These are phyloP conservation scores for Hanseniaspora singularis DNA, from an alignment of 805 yeast species.

Conservation along the genomic window DNA sequence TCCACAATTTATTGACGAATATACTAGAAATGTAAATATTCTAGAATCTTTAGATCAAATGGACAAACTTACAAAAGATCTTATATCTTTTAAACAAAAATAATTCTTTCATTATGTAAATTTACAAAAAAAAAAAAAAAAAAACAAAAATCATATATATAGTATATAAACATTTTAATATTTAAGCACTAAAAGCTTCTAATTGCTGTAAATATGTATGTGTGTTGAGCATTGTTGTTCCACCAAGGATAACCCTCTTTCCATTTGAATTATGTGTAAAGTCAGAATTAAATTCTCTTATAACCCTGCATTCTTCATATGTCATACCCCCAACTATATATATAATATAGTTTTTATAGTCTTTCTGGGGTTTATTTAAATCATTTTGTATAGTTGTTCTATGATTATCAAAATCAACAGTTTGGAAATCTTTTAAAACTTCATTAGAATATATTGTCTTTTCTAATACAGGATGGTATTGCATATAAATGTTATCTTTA, in stretches of 20 bases:
- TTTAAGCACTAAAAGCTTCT: constrained; percentile 22
- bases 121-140: neutral
- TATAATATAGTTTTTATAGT: constrained; percentile 49
- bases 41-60: constrained; percentile 52
- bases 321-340: constrained; percentile 83
- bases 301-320: constrained; percentile 78
- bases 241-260: constrained; percentile 68
- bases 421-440: constrained; percentile 22
- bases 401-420: constrained; percentile 30
- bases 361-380: constrained; percentile 26
- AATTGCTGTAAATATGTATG: constrained; percentile 26
- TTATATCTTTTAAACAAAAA: neutral
- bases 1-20: constrained; percentile 29
- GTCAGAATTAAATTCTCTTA: constrained; percentile 54
- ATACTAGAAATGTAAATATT: constrained; percentile 36
- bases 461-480: constrained; percentile 63
- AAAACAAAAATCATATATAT: neutral
- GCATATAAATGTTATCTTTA: constrained; percentile 73
- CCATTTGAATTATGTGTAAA: constrained; percentile 30
- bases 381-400: constrained; percentile 34
- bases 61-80: constrained; percentile 40
- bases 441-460: constrained; percentile 24
- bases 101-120: neutral
- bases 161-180: neutral
- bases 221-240: constrained; percentile 49